phyloP scores from a whole-genome alignment of 257 asterid genomes.

The Penstemon davidsonii region DNA sequence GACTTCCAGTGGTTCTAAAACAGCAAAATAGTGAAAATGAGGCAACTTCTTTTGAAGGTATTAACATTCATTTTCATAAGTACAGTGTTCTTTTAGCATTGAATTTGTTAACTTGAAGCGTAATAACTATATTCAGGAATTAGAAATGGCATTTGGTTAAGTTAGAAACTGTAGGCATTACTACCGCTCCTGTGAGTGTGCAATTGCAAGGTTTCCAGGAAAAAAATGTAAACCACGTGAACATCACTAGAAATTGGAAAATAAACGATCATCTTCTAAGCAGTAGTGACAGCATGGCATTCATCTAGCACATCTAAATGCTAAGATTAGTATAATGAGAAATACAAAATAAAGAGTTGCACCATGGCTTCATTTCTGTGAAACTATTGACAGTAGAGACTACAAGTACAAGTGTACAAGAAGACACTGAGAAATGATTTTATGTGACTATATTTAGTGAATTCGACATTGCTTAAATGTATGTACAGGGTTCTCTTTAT shows the following conservation, averaged over 20 bases:
- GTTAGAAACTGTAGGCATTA: neutral
- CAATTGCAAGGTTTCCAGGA: neutral
- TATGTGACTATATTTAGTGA: no score
- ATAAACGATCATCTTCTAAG: neutral
- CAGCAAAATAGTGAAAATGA: neutral
- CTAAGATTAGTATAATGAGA: no score
- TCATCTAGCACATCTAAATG: slow-evolving; percentile 8
- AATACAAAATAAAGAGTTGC: no score
- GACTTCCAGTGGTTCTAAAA: neutral
- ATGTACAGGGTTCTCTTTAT: neutral
- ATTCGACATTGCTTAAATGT: neutral
- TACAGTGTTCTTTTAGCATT: neutral
- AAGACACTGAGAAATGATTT: no score
- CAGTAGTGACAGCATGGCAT: neutral
- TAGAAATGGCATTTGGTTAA: neutral
- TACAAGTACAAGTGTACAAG: neutral
- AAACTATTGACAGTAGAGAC: slow-evolving; percentile 7
- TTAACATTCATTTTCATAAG: neutral
- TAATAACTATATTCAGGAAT: neutral
- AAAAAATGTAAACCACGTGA: no score
- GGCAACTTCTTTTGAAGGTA: slow-evolving; percentile 1
- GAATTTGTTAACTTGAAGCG: neutral
- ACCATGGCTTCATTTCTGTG: no score
- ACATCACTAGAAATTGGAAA: no score
- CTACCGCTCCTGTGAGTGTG: neutral